These are phyloP conservation scores for Diplodia seriata DNA, from an alignment of 2,329 filamentous ascomycete genomes.

Conservation along the genomic window DNA sequence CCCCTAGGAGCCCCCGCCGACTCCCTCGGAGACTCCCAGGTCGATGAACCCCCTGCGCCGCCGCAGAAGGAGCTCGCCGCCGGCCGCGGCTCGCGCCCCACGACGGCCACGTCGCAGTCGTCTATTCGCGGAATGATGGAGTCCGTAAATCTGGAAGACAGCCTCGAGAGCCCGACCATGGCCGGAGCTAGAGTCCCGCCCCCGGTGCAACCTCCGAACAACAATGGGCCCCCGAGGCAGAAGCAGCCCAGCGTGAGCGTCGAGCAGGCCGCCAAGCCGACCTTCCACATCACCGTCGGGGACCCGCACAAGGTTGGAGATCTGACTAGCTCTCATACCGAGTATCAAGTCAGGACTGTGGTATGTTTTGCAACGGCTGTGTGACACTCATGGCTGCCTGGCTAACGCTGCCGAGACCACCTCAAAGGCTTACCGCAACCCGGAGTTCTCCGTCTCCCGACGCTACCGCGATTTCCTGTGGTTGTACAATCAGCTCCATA, in stretches of 20 bases:
- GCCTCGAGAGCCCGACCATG: conserved; percentile 56
- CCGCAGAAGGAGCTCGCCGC: conserved; percentile 67
- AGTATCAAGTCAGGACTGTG: conserved; percentile 94
- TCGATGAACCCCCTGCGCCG: conserved; percentile 69
- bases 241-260: conserved; percentile 82
- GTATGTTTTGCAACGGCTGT: conserved; percentile 56
- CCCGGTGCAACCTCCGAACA: conserved; percentile 62
- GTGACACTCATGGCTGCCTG: conserved; percentile 7
- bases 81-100: conserved; percentile 53
- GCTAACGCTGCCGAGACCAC: conserved; percentile 68
- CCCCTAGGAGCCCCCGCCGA: conserved; percentile 74
- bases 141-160: conserved; percentile 74
- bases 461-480: conserved; percentile 97
- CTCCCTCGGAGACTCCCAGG: conserved; percentile 49
- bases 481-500: conserved; percentile 94
- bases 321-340: conserved; percentile 94
- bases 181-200: conserved; percentile 68
- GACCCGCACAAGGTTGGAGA: conserved; percentile 99
- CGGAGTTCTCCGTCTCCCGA: conserved; percentile 91
- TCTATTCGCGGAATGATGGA: conserved; percentile 64
- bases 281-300: conserved; percentile 87
- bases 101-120: conserved; percentile 61
- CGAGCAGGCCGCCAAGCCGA: conserved; percentile 91
- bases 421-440: conserved; percentile 91
- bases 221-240: conserved; percentile 57